phyloP scores from a whole-genome alignment of 2,329 filamentous ascomycete species.

The Colletotrichum destructivum region DNA sequence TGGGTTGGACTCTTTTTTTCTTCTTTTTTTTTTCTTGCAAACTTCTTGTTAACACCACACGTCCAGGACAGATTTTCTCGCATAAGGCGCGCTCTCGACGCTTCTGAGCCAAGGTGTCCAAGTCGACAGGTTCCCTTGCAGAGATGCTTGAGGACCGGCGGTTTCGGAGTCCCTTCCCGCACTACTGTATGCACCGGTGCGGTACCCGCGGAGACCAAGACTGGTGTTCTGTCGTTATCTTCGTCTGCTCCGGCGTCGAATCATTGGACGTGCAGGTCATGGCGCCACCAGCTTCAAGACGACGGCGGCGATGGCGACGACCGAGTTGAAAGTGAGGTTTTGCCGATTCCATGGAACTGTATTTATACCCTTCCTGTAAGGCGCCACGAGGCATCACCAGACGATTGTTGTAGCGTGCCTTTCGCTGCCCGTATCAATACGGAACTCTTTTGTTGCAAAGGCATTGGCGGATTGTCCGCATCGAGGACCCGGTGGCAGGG shows the following conservation, averaged over 20 bases:
- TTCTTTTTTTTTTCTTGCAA: no score
- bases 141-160: not conserved
- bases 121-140: not conserved
- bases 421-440: not conserved
- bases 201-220: not conserved
- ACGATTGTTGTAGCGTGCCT: not conserved
- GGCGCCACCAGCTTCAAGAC: constrained; percentile 11
- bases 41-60: no score
- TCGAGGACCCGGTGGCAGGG: constrained; percentile 5
- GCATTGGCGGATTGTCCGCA: constrained; percentile 7
- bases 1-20: no score
- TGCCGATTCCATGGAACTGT: constrained; percentile 13
- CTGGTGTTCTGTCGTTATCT: not conserved
- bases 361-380: not conserved
- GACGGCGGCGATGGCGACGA: not conserved
- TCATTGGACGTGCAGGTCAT: constrained; percentile 9
- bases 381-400: constrained; percentile 1
- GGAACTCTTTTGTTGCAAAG: no score
- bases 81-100: no score
- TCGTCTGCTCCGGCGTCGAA: constrained; percentile 7
- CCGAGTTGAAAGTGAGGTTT: constrained; percentile 1
- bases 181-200: constrained; percentile 22
- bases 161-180: not conserved
- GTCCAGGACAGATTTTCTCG: no score
- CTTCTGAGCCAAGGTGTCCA: no score